Evolutionary conservation across 139 green algal species (phyloP).

Genomic region (Volvox africanus): DNA sequence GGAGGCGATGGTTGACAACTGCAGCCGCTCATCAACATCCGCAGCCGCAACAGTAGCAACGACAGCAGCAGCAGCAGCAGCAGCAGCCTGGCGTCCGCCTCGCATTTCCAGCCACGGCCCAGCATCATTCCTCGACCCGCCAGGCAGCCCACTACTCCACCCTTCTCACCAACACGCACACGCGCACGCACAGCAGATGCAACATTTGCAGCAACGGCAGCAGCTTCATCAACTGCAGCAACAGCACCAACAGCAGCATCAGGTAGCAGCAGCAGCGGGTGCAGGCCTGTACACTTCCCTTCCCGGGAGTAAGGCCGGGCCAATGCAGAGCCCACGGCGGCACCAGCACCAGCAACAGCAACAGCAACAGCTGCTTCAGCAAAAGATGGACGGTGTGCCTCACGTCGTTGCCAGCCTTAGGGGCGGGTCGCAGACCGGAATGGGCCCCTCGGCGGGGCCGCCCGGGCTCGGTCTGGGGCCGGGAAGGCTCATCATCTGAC

Average conservation of each 20-base stretch:
- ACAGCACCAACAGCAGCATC: neutral
- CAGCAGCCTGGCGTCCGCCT: neutral
- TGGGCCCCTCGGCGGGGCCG: neutral
- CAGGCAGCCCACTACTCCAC: neutral
- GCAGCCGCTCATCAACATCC: neutral
- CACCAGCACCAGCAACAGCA: neutral
- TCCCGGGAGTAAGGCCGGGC: neutral
- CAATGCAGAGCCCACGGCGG: neutral
- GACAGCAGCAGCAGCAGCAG: neutral
- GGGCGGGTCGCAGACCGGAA: neutral
- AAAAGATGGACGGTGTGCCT: neutral
- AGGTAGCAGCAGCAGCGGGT: neutral
- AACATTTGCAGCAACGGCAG: neutral
- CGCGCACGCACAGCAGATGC: neutral
- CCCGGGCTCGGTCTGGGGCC: neutral
- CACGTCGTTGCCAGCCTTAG: neutral
- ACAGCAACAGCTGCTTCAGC: neutral
- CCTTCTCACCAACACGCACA: neutral
- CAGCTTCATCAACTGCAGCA: slow-evolving; percentile 4
- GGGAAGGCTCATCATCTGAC: slow-evolving; percentile 32
- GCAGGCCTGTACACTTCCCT: neutral
- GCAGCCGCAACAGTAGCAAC: neutral
- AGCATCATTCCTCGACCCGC: neutral
- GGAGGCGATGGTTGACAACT: slow-evolving; percentile 18
- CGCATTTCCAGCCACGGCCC: neutral